Conservation (phyloP, 2,329 filamentous ascomycete genomes). For the Westerdykella ornata region DNA sequence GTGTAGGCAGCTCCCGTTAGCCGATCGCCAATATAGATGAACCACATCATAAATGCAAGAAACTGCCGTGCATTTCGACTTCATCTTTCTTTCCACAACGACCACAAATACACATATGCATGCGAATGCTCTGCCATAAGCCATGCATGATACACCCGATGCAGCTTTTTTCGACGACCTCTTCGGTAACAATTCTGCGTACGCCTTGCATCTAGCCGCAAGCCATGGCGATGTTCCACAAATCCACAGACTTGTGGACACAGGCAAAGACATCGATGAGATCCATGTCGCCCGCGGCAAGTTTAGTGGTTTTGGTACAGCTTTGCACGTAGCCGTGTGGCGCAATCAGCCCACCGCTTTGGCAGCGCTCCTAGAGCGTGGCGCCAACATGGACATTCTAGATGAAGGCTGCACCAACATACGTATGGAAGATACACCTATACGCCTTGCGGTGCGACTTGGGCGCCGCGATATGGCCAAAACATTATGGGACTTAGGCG, state of each 20-base stretch:
- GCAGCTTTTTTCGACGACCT: slow-evolving; percentile 1
- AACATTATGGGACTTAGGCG: too few species aligned
- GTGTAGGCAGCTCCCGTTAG: too few species aligned
- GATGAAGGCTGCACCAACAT: slow-evolving; percentile 1
- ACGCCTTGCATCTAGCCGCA: slow-evolving; percentile 3
- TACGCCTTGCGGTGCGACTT: slow-evolving; percentile 3
- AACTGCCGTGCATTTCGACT: too few species aligned
- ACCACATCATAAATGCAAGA: too few species aligned
- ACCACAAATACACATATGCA: neutral
- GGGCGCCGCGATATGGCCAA: neutral
- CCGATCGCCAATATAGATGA: too few species aligned
- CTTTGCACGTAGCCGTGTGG: slow-evolving; percentile 2
- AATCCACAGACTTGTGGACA: slow-evolving; percentile 3
- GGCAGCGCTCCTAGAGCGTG: slow-evolving; percentile 1
- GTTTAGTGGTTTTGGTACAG: slow-evolving; percentile 1
- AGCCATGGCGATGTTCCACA: slow-evolving; percentile 4
- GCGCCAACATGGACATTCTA: slow-evolving; percentile 3
- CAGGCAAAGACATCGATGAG: slow-evolving; percentile 1
- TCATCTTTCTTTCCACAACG: slow-evolving; percentile 2
- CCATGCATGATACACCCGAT: neutral
- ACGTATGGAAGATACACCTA: slow-evolving; percentile 2
- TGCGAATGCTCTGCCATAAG: too few species aligned
- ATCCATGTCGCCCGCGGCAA: neutral
- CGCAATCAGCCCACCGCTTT: slow-evolving; percentile 1
- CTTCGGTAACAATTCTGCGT: neutral